phyloP scores from a whole-genome alignment of 2,329 filamentous ascomycete genomes.

The Myriosclerotinia duriaeana region DNA sequence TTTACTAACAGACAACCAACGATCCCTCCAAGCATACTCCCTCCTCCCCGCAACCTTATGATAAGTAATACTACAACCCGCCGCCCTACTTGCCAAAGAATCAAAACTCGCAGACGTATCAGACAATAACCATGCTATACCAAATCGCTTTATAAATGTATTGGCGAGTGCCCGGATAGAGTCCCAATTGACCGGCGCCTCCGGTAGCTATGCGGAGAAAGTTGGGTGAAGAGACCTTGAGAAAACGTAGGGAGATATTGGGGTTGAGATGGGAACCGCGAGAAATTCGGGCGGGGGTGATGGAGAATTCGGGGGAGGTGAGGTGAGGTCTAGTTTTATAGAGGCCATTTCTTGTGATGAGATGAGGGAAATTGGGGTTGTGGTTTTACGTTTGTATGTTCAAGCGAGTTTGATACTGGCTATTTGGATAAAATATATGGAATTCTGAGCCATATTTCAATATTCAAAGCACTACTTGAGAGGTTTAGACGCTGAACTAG shows the following conservation, averaged over 20 bases:
- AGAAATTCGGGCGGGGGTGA: conserved; percentile 25
- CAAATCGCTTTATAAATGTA: conserved; percentile 44
- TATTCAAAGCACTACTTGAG: no score
- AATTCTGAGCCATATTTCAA: no score
- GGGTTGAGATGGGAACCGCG: not conserved
- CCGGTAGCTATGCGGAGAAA: conserved; percentile 40
- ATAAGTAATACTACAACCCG: conserved; percentile 51
- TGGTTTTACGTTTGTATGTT: not conserved
- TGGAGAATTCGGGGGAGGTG: conserved; percentile 13
- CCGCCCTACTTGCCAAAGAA: conserved; percentile 43
- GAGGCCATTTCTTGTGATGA: conserved; percentile 12
- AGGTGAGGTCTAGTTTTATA: conserved; percentile 1
- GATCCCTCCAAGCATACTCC: conserved; percentile 49
- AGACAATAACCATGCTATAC: conserved; percentile 48
- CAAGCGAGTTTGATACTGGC: not conserved
- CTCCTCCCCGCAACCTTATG: conserved; percentile 42
- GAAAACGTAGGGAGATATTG: not conserved
- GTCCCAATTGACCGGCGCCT: conserved; percentile 41
- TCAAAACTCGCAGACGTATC: conserved; percentile 50
- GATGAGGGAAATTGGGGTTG: not conserved
- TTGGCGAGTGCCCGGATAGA: conserved; percentile 42
- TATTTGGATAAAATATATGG: not conserved
- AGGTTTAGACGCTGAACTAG: not conserved
- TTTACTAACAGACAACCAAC: conserved; percentile 48
- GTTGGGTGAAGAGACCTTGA: not conserved